These are phyloP conservation scores for Cyberlindnera japonica DNA, from an alignment of 805 yeast species.

Conservation along the genomic window DNA sequence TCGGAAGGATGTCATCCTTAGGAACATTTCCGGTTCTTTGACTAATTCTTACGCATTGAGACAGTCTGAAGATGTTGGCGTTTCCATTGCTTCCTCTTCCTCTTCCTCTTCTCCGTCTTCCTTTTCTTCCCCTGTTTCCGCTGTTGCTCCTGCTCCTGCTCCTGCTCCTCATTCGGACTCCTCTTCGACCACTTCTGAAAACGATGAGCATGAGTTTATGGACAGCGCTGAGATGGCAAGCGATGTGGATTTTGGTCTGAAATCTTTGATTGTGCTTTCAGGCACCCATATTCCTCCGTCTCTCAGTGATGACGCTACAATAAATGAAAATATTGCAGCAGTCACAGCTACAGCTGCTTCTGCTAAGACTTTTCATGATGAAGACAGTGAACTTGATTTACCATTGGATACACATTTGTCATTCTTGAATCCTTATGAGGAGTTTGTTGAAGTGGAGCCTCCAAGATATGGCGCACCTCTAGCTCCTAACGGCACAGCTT, in stretches of 20 bases:
- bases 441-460: constrained; percentile 20
- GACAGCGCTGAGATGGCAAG: constrained; percentile 4
- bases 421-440: constrained; percentile 16
- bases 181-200: background rate
- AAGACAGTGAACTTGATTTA: background rate
- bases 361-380: background rate
- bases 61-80: background rate
- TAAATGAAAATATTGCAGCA: background rate
- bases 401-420: constrained; percentile 8
- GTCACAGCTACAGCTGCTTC: constrained; percentile 5
- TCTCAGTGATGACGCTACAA: constrained; percentile 3
- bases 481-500: constrained; percentile 18
- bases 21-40: background rate
- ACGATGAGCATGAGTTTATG: constrained; percentile 5
- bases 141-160: too few relatives aligned
- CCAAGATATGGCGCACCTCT: constrained; percentile 20
- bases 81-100: too few relatives aligned
- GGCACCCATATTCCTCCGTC: background rate
- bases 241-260: constrained; percentile 3
- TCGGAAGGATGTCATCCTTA: background rate
- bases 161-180: too few relatives aligned
- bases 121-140: too few relatives aligned
- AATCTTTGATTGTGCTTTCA: constrained; percentile 3
- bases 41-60: background rate
- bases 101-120: too few relatives aligned